These are phyloP conservation scores for Heritiera fomes DNA, from an alignment of 345 rosid genomes.

Conservation along the genomic window DNA sequence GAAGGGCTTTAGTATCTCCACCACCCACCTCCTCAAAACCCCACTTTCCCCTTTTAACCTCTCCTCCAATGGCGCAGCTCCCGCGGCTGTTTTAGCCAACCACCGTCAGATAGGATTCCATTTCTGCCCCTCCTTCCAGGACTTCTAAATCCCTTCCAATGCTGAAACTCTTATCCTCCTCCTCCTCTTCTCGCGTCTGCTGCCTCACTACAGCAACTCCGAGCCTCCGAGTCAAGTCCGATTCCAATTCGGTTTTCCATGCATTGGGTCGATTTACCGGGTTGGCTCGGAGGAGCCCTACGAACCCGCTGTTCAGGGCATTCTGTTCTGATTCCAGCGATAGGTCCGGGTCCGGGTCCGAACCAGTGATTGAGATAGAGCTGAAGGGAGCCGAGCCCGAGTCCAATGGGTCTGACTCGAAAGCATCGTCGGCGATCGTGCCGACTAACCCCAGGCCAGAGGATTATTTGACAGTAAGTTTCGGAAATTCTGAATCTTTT, in stretches of 20 bases:
- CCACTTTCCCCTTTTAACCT: constrained; percentile 8
- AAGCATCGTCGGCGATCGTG: constrained; percentile 79
- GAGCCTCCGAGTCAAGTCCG: constrained; percentile 33
- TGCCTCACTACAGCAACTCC: constrained; percentile 28
- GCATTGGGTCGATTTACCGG: constrained; percentile 50
- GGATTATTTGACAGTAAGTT: constrained; percentile 82
- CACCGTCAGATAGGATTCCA: constrained; percentile 3
- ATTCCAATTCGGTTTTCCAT: constrained; percentile 39
- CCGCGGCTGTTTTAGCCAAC: constrained; percentile 28
- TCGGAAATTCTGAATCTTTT: background rate
- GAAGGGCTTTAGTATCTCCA: constrained; percentile 45
- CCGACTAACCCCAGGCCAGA: constrained; percentile 76
- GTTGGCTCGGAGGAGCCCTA: constrained; percentile 34
- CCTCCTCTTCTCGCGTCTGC: constrained; percentile 38
- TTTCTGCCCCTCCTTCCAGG: background rate
- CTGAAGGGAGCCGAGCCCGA: constrained; percentile 47
- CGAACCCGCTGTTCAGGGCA: constrained; percentile 42
- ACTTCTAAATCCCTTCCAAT: constrained; percentile 34
- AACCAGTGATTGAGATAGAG: constrained; percentile 46
- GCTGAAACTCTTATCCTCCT: constrained; percentile 65
- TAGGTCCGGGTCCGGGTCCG: constrained; percentile 28
- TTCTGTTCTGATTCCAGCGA: constrained; percentile 73
- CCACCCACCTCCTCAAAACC: constrained; percentile 27
- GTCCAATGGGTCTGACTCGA: constrained; percentile 47
- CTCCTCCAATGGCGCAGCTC: constrained; percentile 26